Base-by-base conservation (phyloP, 345 rosid species). In the Odontarrhena argentea region DNA sequence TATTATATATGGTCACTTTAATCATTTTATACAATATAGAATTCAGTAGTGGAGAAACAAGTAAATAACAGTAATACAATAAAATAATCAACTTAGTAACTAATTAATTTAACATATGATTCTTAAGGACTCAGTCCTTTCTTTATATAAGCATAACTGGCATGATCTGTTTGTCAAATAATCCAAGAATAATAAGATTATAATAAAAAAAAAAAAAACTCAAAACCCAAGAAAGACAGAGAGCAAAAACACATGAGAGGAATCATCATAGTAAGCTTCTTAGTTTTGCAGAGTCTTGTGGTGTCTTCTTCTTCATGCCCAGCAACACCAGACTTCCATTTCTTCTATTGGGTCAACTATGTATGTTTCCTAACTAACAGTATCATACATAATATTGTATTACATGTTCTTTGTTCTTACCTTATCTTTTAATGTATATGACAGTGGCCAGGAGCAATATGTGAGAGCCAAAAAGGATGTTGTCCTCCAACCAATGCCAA, bases 391-490 rank as follows among this genome's bases (percentile, higher is more conserved):
- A 4, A 38, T 8, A 1, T 37, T 50, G 0, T 3, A 13, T 15
- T 18, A 32, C 26, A 24, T 62, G 1, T 45, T 48, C 15, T 28
- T 57, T 13, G 6, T 53, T 14, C 43, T 55, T 8, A 47, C 37
- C 13, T 26, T 47, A 71, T 12, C 1, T 45, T 55, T 25, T 35
- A 57, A n/a, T 12, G 2, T 58, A 12, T 28, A 56, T 46, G 13
- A 47, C 15, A 92, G 96, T 89, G 96, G 96, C 96, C 98, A 8
- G 96, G 96, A 70, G 76, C 98, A 55, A 69, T 75, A 69, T 75
- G 96, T 65, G 88, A 87, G 55, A 79, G 85, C 14, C 77, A 73
- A 65, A 80, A 74, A 5, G 85, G 86, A 24, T 92, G 98, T 40
- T 92, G 96, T 73, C 86, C 88, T 74, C 98, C 98, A 9, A 74